Evolutionary conservation across 768 basidiomycete species (phyloP), one percentile per base, ranked within the genome.

Genomic region (Strobilomyces dryophilus): DNA sequence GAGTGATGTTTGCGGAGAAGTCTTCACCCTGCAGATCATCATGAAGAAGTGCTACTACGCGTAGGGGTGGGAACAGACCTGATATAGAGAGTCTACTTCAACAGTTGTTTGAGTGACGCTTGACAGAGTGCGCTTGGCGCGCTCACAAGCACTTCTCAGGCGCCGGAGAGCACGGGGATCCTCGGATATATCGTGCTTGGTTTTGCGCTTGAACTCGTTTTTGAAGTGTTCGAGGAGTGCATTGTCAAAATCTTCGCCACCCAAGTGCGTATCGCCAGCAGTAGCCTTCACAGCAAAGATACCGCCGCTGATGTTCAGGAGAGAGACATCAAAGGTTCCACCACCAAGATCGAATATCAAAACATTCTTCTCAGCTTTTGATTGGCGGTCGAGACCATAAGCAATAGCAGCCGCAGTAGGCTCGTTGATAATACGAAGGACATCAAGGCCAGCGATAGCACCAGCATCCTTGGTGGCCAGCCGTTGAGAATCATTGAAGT

Each of bases 371-470:
- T 98, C 95, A 56, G 83, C 77, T 75, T 90, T 92, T 67, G 88
- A 85, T 77, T 97, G 92, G 68, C 90, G 88, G 73, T 98, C 97
- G 52, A 92, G 87, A 80, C 97, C 97, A 72, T 98, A 98, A 47
- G 97, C 97, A 63, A 99, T 98, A 68, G 97, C 97, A 53, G 97
- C 97, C 47, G 97, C 97, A 50, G 97, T 99, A 58, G 97, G 97
- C 79, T 99, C 97, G 77, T 99, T 99, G 81, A 99, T 99, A 81
- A 99, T 99, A 77, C 97, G 95, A 75, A 99, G 92, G 64, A 99
- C 94, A 70, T 99, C 95, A 58, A 99, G 91, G 59, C 97, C 97
- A 66, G 97, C 83, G 63, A 99, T 99, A 63, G 90, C 82, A 74
- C 97, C 97, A 58, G 97, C 97, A 74, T 99, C 97, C 78, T 98